Evolutionary conservation across 345 rosid species (phyloP).

Genomic region (Eucalyptus shirleyi): DNA sequence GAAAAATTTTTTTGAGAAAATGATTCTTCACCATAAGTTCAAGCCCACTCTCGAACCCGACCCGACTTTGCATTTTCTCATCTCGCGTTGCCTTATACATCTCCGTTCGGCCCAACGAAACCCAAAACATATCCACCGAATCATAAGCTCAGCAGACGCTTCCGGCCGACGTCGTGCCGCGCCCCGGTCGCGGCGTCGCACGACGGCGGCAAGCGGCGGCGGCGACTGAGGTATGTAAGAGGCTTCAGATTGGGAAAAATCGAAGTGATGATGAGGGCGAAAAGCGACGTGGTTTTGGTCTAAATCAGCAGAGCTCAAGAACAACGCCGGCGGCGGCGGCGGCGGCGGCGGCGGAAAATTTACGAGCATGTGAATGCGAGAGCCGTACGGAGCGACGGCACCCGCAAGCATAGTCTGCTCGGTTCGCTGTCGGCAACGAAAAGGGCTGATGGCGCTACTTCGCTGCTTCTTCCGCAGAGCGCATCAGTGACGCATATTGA

Average conservation of each 20-base stretch:
- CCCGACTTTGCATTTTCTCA: too few species aligned
- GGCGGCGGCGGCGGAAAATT: background rate
- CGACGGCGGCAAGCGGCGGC: too few species aligned
- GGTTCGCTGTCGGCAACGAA: conserved; percentile 23
- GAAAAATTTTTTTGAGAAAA: too few species aligned
- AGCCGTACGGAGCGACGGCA: background rate
- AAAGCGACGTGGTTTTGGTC: background rate
- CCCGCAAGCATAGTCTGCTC: conserved; percentile 19
- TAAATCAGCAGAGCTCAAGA: background rate
- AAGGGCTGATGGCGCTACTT: conserved; percentile 32
- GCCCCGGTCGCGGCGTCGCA: too few species aligned
- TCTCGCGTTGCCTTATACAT: too few species aligned
- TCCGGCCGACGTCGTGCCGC: background rate
- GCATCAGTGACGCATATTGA: conserved; percentile 18
- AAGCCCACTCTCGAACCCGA: too few species aligned
- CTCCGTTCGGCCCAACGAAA: accelerated
- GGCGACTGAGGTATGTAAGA: accelerated
- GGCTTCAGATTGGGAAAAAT: background rate
- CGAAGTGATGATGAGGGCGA: accelerated
- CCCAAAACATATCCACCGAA: accelerated
- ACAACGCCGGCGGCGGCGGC: too few species aligned
- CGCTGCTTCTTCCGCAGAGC: background rate
- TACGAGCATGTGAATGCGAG: conserved; percentile 27
- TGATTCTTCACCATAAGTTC: too few species aligned
- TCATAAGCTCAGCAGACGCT: accelerated